Percentiles rank a stretch among this genome's conserved stretches.
Conservation (phyloP, 164 flowering plant species). For the Cinnamomum micranthum region DNA sequence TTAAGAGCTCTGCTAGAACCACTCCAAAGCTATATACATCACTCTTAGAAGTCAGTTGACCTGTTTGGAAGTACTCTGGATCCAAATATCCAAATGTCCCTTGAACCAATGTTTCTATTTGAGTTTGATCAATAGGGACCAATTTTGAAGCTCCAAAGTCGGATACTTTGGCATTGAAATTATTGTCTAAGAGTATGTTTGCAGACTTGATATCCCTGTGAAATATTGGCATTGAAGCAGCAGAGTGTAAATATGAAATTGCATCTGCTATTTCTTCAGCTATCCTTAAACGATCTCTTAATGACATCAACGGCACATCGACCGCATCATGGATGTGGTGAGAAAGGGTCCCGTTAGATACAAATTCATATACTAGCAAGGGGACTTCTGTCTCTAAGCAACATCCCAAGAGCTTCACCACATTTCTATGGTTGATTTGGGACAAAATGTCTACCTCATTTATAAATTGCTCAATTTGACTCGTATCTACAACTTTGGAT, state of each 20-base stretch:
- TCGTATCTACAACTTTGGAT: slow-evolving; percentile 9
- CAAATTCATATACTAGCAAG: slow-evolving; percentile 53
- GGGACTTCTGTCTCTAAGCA: slow-evolving; percentile 56
- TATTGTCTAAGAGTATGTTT: slow-evolving; percentile 54
- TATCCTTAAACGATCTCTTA: slow-evolving; percentile 45
- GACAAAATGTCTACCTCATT: slow-evolving; percentile 6
- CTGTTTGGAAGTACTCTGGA: slow-evolving; percentile 54
- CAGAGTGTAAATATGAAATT: slow-evolving; percentile 54
- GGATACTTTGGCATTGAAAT: slow-evolving; percentile 51
- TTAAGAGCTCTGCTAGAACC: slow-evolving; percentile 56
- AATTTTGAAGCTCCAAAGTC: slow-evolving; percentile 61
- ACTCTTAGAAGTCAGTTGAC: slow-evolving; percentile 57
- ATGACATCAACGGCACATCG: slow-evolving; percentile 21
- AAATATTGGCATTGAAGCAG: slow-evolving; percentile 51
- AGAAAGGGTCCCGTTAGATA: slow-evolving; percentile 53
- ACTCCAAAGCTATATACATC: slow-evolving; percentile 72
- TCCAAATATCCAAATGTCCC: slow-evolving; percentile 70
- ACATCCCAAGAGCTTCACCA: slow-evolving; percentile 54
- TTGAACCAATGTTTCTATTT: slow-evolving; percentile 55
- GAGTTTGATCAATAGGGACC: slow-evolving; percentile 45
- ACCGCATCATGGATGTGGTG: slow-evolving; percentile 45
- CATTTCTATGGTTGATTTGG: slow-evolving; percentile 35
- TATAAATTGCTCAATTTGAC: slow-evolving; percentile 21
- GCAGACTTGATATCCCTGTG: slow-evolving; percentile 63
- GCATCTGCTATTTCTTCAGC: slow-evolving; percentile 60